Base-by-base conservation (phyloP, 306 rosid genomes). In the Alnus rubra region DNA sequence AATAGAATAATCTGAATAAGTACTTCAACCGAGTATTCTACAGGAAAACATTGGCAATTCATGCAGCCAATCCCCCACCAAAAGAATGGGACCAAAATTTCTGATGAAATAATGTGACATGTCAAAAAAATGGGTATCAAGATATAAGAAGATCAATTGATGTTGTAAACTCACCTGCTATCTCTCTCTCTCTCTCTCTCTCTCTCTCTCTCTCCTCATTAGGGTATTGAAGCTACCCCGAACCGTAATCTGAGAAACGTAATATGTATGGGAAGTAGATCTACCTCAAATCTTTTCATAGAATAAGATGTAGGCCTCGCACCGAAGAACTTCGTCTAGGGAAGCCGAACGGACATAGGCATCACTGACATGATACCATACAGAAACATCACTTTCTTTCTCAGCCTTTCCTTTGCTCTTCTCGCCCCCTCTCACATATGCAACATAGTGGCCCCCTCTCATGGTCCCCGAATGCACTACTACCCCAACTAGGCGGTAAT, bases 371-470 rank as follows among this genome's bases (percentile, higher is more conserved):
- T 93, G 88, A 89, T 89, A 96, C 99, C 99, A 95, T 47, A 80
- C 72, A 59, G 81, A 87, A 60, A 82, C 69, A 59, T 50, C 84
- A 54, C 59, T 75, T 74, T 79, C 88, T 50, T 74, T 77, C 80
- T 81, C 91, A 50, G 56, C 81, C 50, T 89, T 88, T 74, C 87
- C 92, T 76, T 74, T 76, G 76, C 83, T 89, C 84, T 83, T 82
- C 77, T 76, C 86, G 3, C 88, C 86, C 31, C 97, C 98, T 88
- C 92, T 91, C 76, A 96, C 94, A 74, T 89, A 93, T 23, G 98
- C 94, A 78, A 93, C 84, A 85, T 96, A 96, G 79, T 96, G 99
- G 79, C 99, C 99, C 59, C 93, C 92, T 87, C 94, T 86, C 97
- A 93, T 93, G 44, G 90, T 88, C 51, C 99, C 99, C 0, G 52